These are phyloP conservation scores for Gregarina niphandrodes DNA, from an alignment of 169 alveolate species.

Conservation along the genomic window DNA sequence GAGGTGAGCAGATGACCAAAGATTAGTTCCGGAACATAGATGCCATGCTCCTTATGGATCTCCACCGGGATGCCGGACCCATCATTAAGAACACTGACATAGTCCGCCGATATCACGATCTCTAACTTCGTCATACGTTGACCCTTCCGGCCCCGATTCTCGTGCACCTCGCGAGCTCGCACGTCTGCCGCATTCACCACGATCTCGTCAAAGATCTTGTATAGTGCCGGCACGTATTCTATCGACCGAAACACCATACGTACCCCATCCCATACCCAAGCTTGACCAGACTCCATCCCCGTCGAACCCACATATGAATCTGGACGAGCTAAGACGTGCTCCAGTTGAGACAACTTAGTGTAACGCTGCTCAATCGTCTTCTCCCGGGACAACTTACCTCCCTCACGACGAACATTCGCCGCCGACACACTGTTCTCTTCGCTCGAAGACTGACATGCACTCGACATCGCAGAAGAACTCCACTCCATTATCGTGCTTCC, in stretches of 20 bases:
- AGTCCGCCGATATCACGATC: conserved; percentile 22
- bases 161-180: conserved; percentile 50
- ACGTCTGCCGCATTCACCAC: conserved; percentile 98
- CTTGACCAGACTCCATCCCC: conserved; percentile 56
- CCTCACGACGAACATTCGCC: too few relatives aligned
- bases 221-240: conserved; percentile 83
- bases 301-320: conserved; percentile 91
- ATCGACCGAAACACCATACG: conserved; percentile 48
- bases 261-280: conserved; percentile 72
- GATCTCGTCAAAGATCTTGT: conserved; percentile 89
- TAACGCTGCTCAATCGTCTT: conserved; percentile 85
- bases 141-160: conserved; percentile 3
- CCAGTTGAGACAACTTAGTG: conserved; percentile 80
- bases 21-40: conserved; percentile 90
- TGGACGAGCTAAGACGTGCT: conserved; percentile 91
- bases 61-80: conserved; percentile 67
- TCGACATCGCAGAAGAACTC: too few relatives aligned
- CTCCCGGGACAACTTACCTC: too few relatives aligned
- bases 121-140: conserved; percentile 39
- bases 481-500: too few relatives aligned
- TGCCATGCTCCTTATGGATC: conserved; percentile 80
- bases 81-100: conserved; percentile 52
- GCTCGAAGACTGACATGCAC: too few relatives aligned
- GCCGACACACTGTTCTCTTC: too few relatives aligned
- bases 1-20: conserved; percentile 93